Conservation (phyloP, 78 protist species). For the Dictyostelium brefeldianum region DNA sequence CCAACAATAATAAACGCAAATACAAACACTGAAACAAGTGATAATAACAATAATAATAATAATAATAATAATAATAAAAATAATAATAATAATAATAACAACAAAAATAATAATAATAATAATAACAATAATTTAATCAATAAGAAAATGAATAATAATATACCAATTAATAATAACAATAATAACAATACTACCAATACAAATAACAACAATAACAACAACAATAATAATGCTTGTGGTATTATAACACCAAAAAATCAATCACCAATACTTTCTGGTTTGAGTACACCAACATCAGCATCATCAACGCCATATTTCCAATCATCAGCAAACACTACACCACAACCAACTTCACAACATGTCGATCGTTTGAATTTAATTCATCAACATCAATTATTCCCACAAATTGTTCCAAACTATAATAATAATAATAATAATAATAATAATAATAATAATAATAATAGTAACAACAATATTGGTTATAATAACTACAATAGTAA, state of each 20-base stretch:
- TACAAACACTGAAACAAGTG: no score
- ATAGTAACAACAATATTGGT: background rate
- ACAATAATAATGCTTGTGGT: background rate
- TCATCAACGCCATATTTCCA: conserved; percentile 16
- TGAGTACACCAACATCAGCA: background rate
- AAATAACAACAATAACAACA: conserved; percentile 3
- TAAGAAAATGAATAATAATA: background rate
- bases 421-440: conserved; percentile 4
- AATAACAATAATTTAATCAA: no score
- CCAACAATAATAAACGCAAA: no score
- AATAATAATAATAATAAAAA: no score
- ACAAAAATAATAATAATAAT: background rate
- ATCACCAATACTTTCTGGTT: background rate
- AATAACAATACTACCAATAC: background rate
- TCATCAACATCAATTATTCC: background rate
- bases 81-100: no score
- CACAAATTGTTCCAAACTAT: background rate
- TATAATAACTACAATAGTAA: background rate
- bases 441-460: conserved; percentile 6
- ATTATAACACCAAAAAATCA: background rate
- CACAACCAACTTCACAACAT: background rate
- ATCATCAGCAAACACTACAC: conserved; percentile 5
- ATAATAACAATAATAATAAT: no score
- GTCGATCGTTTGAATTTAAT: background rate
- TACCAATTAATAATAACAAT: background rate